Evolutionary conservation across 2,329 filamentous ascomycete genomes (phyloP).

Genomic region (Piedraia hortae): DNA sequence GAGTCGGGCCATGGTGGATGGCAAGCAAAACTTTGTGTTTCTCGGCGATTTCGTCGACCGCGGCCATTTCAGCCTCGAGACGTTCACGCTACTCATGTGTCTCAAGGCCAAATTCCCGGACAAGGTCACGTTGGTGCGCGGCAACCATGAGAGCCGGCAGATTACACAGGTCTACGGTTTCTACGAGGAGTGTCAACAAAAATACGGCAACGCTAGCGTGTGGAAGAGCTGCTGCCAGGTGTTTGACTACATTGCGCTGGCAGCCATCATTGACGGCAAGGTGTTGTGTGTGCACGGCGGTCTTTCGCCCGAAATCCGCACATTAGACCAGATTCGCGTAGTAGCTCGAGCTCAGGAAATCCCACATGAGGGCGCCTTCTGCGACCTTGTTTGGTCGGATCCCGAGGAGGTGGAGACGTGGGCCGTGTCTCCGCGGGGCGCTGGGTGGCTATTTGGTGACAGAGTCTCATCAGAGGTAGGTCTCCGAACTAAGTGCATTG

Average conservation of each 20-base stretch:
- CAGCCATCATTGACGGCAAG: constrained; percentile 45
- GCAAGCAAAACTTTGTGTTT: constrained; percentile 44
- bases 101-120: constrained; percentile 48
- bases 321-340: constrained; percentile 46
- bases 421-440: constrained; percentile 37
- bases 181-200: constrained; percentile 51
- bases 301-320: constrained; percentile 44
- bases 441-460: constrained; percentile 41
- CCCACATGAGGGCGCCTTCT: constrained; percentile 51
- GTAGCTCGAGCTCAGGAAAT: constrained; percentile 51
- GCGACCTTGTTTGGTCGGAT: constrained; percentile 51
- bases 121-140: constrained; percentile 42
- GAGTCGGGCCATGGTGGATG: constrained; percentile 14
- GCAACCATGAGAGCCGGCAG: constrained; percentile 50
- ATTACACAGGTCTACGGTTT: constrained; percentile 58
- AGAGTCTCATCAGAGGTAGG: constrained; percentile 38
- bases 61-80: constrained; percentile 48
- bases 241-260: constrained; percentile 49
- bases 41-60: constrained; percentile 47
- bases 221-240: constrained; percentile 60
- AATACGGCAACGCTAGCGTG: constrained; percentile 51
- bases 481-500: background rate
- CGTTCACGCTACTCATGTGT: constrained; percentile 44
- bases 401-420: constrained; percentile 41
- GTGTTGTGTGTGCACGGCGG: constrained; percentile 49